Evolutionary conservation across 164 flowering plant genomes (phyloP).

Genomic region (Cinnamomum micranthum): DNA sequence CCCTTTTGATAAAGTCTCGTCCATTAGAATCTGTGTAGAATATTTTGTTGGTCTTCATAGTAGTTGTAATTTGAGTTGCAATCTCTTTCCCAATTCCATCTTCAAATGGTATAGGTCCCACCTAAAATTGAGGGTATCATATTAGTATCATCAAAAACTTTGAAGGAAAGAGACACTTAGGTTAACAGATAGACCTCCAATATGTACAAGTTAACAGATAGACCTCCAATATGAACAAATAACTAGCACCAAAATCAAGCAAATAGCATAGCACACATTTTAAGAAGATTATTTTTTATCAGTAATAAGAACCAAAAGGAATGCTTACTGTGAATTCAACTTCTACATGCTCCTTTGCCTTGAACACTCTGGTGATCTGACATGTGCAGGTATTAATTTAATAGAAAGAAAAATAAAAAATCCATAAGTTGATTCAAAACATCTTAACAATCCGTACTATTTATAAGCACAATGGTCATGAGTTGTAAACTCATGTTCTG

Average conservation of each 20-base stretch:
- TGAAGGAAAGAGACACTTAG: not conserved
- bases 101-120: conserved; percentile 48
- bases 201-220: not conserved
- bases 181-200: not conserved
- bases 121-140: conserved; percentile 18
- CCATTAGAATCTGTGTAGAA: conserved; percentile 96
- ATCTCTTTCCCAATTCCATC: conserved; percentile 90
- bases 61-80: conserved; percentile 54
- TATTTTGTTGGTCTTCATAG: conserved; percentile 62
- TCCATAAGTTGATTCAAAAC: not conserved
- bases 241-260: not conserved
- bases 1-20: conserved; percentile 90
- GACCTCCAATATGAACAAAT: not conserved
- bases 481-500: too few relatives aligned
- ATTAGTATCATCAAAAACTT: not conserved
- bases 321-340: conserved; percentile 51
- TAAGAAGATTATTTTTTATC: not conserved
- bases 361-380: conserved; percentile 86
- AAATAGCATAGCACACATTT: not conserved
- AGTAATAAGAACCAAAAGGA: not conserved
- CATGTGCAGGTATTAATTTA: not conserved
- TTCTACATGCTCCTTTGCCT: conserved; percentile 54
- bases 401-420: not conserved
- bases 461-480: too few relatives aligned
- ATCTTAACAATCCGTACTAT: too few relatives aligned